phyloP scores from a whole-genome alignment of 306 rosid species.

The Oxytropis ochrocephala region DNA sequence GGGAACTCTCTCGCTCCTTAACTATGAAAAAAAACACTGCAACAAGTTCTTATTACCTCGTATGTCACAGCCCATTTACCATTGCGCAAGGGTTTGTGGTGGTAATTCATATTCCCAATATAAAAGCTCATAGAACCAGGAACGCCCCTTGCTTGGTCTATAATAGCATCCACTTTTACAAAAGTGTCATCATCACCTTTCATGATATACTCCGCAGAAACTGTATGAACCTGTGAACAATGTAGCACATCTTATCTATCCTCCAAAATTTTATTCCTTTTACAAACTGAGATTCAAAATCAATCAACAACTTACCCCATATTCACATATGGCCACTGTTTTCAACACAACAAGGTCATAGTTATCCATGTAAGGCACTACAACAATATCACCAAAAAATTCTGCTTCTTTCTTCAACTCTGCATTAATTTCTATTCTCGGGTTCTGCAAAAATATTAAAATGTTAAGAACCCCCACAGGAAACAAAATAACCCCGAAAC shows the following conservation, averaged over 20 bases:
- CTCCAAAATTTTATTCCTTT: background rate
- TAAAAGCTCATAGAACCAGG: constrained; percentile 54
- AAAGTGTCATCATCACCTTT: constrained; percentile 97
- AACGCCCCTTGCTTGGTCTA: constrained; percentile 39
- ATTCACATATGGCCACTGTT: constrained; percentile 92
- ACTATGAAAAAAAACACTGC: background rate
- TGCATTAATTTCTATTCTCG: constrained; percentile 56
- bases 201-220: constrained; percentile 73
- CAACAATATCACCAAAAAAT: constrained; percentile 80
- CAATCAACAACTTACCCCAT: constrained; percentile 66
- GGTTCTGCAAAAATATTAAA: constrained; percentile 50
- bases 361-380: constrained; percentile 96
- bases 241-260: constrained; percentile 2
- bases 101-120: constrained; percentile 87
- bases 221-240: constrained; percentile 53
- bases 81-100: constrained; percentile 77
- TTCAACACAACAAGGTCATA: constrained; percentile 94
- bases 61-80: no score
- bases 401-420: constrained; percentile 90
- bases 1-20: background rate
- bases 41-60: constrained; percentile 21
- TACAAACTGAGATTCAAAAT: background rate
- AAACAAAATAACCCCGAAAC: background rate
- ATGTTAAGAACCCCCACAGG: constrained; percentile 11
- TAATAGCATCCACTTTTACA: constrained; percentile 62